Base-by-base conservation (phyloP, 192 early-diverging fungal species). In the Backusella liffmaniae region DNA sequence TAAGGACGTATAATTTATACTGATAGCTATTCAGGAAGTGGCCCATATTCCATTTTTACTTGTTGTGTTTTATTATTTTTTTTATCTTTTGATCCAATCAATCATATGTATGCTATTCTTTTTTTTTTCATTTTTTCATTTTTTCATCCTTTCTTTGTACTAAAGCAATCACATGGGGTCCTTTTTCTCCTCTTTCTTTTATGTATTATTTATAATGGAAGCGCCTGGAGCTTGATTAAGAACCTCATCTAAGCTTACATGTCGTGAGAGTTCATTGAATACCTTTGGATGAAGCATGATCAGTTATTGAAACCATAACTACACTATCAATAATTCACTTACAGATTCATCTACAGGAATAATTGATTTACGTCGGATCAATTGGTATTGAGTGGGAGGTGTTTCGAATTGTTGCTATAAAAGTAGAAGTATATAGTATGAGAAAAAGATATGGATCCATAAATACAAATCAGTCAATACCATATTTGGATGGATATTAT, bases 281-380 rank as follows among this genome's bases (percentile, higher is more conserved):
- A 90, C 88, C 66, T 83, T 84, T 72, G 86, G 79, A 85, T n/a
- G 82, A 75, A 59, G 84, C 79, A n/a, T 80, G 75, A 39, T 85
- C 65, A 3, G 86, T 67, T 9, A 67, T 36, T n/a, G 12, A 59
- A 34, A 34, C 3, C 10, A 66, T 42, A 18, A 21, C 30, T 12
- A 62, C 4, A 26, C 0, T 29, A 3, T 12, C 8, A 37, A 16
- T 56, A 15, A 29, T 9, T 4, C 0, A 56, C 77, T 72, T 80
- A 80, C 89, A 32, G 83, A 83, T 79, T 90, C 89, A 68, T 90
- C 89, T 73, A 90, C 86, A 23, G 89, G 89, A 75, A 90, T 88
- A 73, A 88, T 89, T 3, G 87, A 88, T 80, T 90, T 90, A 71
- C 89, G 77, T 49, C 89, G 82, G 73, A 90, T 88, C 59, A 85